Percentiles rank a stretch among this genome's conserved stretches.
Conservation (phyloP, 441 rosid species). For the Metrosideros polymorpha region DNA sequence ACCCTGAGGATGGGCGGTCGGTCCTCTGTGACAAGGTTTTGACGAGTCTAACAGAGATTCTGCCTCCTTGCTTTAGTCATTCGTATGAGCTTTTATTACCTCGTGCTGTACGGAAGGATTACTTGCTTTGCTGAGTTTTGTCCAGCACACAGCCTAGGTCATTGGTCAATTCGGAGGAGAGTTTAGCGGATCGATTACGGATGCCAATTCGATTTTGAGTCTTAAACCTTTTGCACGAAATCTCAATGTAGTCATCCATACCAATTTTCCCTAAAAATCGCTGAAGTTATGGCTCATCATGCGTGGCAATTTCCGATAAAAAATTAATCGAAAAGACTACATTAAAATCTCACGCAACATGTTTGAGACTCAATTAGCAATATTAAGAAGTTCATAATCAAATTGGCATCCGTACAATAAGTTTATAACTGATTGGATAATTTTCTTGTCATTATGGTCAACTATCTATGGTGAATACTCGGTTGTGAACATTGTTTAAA, state of each 20-base stretch:
- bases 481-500: neutral
- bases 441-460: neutral
- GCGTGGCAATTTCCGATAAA: no score
- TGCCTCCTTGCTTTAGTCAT: neutral
- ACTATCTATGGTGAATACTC: neutral
- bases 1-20: neutral
- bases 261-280: no score
- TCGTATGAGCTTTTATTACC: neutral
- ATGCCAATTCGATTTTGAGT: neutral
- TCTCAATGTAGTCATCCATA: rapidly evolving
- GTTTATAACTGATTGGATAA: neutral
- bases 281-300: no score
- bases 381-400: rapidly evolving
- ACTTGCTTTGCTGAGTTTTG: neutral
- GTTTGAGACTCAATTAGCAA: neutral
- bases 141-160: neutral
- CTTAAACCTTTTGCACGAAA: rapidly evolving
- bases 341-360: rapidly evolving
- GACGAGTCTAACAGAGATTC: neutral
- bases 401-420: rapidly evolving
- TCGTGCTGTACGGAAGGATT: neutral
- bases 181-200: no score
- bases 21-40: neutral
- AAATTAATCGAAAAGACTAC: rapidly evolving
- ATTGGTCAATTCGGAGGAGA: neutral